phyloP scores from a whole-genome alignment of 257 asterid species.

The Nicotiana sylvestris region DNA sequence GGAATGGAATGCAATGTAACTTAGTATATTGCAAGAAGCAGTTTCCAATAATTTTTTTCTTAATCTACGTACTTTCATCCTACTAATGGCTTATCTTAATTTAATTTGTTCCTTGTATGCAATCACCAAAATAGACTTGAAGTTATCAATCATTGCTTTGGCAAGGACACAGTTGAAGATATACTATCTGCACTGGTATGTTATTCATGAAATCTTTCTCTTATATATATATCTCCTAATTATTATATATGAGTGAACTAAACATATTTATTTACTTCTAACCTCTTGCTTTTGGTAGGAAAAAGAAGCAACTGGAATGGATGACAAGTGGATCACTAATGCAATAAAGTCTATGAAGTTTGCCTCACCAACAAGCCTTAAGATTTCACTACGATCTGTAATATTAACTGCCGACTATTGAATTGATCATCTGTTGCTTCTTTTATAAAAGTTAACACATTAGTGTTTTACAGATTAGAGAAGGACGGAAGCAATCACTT shows the following conservation, averaged over 20 bases:
- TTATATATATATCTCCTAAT: no score
- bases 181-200: slow-evolving; percentile 16
- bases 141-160: slow-evolving; percentile 12
- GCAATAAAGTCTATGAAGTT: slow-evolving; percentile 16
- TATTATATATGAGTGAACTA: no score
- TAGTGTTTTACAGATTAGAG: slow-evolving; percentile 10
- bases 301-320: neutral
- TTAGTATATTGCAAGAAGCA: neutral
- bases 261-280: no score
- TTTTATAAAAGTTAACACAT: neutral
- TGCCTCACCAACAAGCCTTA: slow-evolving; percentile 25
- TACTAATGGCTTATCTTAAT: neutral
- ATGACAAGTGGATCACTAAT: slow-evolving; percentile 15
- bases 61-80: neutral
- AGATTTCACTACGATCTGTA: slow-evolving; percentile 18
- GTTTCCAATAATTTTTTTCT: neutral
- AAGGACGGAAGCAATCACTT: slow-evolving; percentile 5
- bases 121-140: slow-evolving; percentile 10
- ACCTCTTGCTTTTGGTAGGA: neutral
- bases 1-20: neutral
- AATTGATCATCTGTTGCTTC: neutral
- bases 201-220: neutral
- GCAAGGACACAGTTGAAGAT: slow-evolving; percentile 16
- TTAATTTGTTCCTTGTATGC: neutral
- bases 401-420: neutral